These are phyloP conservation scores for Tricholoma terreum DNA, from an alignment of 768 basidiomycete genomes.

Conservation along the genomic window DNA sequence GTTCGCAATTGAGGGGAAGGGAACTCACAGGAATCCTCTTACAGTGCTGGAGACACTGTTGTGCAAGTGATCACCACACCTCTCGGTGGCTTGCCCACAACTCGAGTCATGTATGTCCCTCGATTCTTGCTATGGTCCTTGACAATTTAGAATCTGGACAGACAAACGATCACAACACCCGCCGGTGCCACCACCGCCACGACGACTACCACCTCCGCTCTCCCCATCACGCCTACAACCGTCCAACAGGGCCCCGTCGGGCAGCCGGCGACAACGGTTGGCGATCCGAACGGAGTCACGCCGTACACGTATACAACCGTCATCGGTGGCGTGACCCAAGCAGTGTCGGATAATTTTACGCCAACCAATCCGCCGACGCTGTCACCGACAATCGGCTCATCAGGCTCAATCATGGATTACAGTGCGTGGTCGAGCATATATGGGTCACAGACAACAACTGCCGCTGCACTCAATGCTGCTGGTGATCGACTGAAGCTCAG, in stretches of 20 bases:
- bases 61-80: constrained; percentile 36
- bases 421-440: constrained; percentile 30
- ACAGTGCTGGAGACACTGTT: constrained; percentile 47
- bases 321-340: constrained; percentile 32
- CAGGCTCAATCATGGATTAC: constrained; percentile 35
- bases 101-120: constrained; percentile 15
- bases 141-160: neutral
- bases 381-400: constrained; percentile 16
- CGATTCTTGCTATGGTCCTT: neutral
- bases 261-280: constrained; percentile 40
- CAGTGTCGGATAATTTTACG: constrained; percentile 35
- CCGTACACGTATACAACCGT: constrained; percentile 52
- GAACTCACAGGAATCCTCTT: neutral
- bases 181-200: constrained; percentile 21
- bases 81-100: constrained; percentile 11
- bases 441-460: constrained; percentile 20
- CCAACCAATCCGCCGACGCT: constrained; percentile 36
- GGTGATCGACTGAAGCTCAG: neutral
- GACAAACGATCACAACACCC: constrained; percentile 25
- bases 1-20: neutral
- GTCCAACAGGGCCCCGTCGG: constrained; percentile 55
- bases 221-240: constrained; percentile 17
- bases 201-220: constrained; percentile 15
- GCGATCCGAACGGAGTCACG: constrained; percentile 43
- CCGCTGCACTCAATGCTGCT: neutral